phyloP scores from a whole-genome alignment of 345 rosid species.

The Pistacia atlantica region DNA sequence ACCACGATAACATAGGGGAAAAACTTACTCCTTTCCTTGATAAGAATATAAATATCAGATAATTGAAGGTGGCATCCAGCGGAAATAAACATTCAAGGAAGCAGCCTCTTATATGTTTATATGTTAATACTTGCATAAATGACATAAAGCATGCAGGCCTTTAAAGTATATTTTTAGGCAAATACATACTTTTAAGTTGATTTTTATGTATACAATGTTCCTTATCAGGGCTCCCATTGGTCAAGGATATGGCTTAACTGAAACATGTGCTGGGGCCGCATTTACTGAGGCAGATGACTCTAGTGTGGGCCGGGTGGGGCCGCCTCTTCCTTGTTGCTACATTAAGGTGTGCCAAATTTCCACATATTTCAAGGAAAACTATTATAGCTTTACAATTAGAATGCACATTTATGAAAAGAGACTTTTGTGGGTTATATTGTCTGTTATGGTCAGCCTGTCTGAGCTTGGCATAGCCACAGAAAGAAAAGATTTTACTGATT shows the following conservation, averaged over 20 bases:
- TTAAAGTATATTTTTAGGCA: background rate
- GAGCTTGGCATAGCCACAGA: background rate
- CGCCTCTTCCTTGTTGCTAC: constrained; percentile 81
- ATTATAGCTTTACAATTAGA: constrained; percentile 3
- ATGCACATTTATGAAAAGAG: background rate
- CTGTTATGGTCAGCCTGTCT: background rate
- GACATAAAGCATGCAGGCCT: background rate
- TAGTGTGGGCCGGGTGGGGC: constrained; percentile 85
- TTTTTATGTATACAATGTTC: background rate
- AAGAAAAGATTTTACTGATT: background rate
- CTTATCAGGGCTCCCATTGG: constrained; percentile 71
- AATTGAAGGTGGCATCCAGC: background rate
- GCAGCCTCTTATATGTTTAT: background rate
- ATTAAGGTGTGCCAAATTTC: constrained; percentile 55
- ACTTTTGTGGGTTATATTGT: background rate
- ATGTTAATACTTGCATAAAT: background rate
- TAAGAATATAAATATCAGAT: background rate
- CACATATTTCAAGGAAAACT: background rate
- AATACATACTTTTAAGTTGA: background rate
- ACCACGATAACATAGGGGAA: background rate
- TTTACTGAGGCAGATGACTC: constrained; percentile 80
- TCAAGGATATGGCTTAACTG: constrained; percentile 96
- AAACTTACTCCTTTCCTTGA: constrained; percentile 16
- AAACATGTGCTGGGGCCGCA: constrained; percentile 89
- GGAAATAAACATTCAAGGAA: background rate